Percentiles rank a stretch among this genome's conserved stretches.
Conservation (phyloP, 768 basidiomycete genomes). For the Amanita exitialis region DNA sequence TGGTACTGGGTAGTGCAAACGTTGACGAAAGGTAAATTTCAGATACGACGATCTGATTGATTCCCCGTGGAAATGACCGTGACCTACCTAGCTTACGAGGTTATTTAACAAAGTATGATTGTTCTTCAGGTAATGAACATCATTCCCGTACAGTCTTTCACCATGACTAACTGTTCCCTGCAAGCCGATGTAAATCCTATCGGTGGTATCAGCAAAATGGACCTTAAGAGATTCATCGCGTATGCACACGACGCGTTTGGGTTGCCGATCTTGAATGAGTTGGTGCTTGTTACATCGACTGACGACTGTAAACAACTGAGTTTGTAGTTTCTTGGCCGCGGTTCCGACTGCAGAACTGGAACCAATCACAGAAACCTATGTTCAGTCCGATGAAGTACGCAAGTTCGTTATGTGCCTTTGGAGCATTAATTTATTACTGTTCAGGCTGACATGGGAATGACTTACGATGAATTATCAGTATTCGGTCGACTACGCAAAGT, state of each 20-base stretch:
- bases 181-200: conserved; percentile 97
- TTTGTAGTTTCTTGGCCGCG: conserved; percentile 75
- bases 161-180: not conserved
- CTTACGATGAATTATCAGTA: conserved; percentile 90
- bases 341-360: conserved; percentile 95
- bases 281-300: conserved; percentile 8
- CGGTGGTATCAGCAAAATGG: conserved; percentile 95
- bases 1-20: conserved; percentile 96
- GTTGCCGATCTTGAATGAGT: conserved; percentile 78
- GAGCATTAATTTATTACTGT: conserved; percentile 5
- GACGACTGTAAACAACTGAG: not conserved
- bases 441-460: conserved; percentile 98
- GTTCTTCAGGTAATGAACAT: conserved; percentile 56
- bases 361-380: conserved; percentile 88
- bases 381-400: conserved; percentile 88
- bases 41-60: not conserved
- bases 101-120: conserved; percentile 97
- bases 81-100: conserved; percentile 66
- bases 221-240: conserved; percentile 91
- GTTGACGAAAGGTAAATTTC: conserved; percentile 82
- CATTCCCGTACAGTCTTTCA: not conserved
- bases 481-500: conserved; percentile 92
- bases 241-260: conserved; percentile 74
- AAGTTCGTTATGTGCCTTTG: not conserved
- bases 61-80: not conserved